Percentiles rank a stretch among this genome's conserved stretches.
Evolutionary conservation across 2,329 filamentous ascomycete genomes (phyloP).

Genomic region (Trichoderma sp.): DNA sequence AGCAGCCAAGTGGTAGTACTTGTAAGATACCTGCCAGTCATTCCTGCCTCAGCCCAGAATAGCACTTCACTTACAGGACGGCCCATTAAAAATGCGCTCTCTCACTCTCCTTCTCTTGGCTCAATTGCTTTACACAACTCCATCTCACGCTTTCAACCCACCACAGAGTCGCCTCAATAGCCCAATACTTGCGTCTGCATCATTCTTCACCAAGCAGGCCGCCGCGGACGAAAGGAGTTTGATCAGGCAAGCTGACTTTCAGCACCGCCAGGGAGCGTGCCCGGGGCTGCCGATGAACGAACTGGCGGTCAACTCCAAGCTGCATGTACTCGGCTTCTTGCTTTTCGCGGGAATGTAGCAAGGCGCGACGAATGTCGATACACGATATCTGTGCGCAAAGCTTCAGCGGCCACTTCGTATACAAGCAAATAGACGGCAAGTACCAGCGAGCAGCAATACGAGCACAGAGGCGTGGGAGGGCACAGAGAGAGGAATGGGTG

Average conservation of each 20-base stretch:
- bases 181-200: background rate
- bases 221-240: background rate
- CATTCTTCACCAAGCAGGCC: background rate
- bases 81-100: background rate
- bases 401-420: constrained; percentile 4
- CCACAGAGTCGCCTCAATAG: background rate
- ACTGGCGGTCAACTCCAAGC: constrained; percentile 50
- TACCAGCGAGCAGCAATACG: background rate
- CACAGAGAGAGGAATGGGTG: background rate
- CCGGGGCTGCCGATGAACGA: constrained; percentile 43
- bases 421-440: background rate
- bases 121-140: background rate
- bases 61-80: background rate
- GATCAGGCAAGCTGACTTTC: constrained; percentile 13
- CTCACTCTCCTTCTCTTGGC: background rate
- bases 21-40: background rate
- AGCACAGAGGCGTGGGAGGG: background rate
- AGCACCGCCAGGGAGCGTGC: constrained; percentile 14
- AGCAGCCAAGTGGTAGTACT: background rate
- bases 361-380: background rate
- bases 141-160: background rate
- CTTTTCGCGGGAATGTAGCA: background rate
- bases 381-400: background rate
- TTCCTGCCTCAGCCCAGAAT: background rate
- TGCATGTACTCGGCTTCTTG: background rate